phyloP scores from a whole-genome alignment of 2,329 filamentous ascomycete genomes.

The Xylariaceae sp. region DNA sequence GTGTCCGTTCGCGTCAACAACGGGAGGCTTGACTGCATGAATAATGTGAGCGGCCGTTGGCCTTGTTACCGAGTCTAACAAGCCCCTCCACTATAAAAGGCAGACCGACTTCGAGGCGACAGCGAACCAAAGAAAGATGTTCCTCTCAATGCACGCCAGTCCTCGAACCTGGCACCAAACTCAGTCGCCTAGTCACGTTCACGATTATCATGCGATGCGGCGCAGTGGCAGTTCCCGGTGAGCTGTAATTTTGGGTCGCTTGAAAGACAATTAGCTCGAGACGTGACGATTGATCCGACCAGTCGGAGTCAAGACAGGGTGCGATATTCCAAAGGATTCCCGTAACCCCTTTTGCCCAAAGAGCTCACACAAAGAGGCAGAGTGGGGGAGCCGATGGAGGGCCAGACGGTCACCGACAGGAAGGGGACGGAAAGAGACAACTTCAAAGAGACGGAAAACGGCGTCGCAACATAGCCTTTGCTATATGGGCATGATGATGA shows the following conservation, averaged over 20 bases:
- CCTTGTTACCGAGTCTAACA: neutral
- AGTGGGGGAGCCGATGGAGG: neutral
- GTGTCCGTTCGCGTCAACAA: constrained; percentile 42
- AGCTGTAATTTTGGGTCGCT: neutral
- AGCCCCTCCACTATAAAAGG: neutral
- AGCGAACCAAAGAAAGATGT: neutral
- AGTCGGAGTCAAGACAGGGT: neutral
- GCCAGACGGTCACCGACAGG: neutral
- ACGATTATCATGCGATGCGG: neutral
- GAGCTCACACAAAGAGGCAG: neutral
- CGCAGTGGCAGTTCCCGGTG: neutral
- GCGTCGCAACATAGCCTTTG: neutral
- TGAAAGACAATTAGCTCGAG: constrained; percentile 4
- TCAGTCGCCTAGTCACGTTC: neutral
- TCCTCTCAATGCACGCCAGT: neutral
- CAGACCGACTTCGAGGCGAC: neutral
- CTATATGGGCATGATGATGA: neutral
- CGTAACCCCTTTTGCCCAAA: constrained; percentile 1
- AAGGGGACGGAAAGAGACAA: neutral
- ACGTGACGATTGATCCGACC: neutral
- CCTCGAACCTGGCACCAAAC: neutral
- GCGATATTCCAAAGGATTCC: neutral
- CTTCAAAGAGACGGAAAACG: neutral
- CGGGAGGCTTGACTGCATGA: constrained; percentile 40
- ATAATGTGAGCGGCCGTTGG: constrained; percentile 34